phyloP scores from a whole-genome alignment of 2,329 filamentous ascomycete species.

The Dothideomycetes sp. region DNA sequence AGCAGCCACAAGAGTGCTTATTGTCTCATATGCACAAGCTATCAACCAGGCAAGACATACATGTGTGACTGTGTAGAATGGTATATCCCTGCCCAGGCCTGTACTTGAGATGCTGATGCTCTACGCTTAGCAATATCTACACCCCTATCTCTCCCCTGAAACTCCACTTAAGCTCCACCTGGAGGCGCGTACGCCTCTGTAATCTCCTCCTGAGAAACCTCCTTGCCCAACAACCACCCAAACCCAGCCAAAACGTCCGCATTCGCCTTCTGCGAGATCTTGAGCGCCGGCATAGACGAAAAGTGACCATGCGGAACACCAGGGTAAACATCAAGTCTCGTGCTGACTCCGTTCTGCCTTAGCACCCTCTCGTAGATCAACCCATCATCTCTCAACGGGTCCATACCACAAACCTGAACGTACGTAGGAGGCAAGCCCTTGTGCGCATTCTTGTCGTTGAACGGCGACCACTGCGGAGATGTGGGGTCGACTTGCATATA shows the following conservation, averaged over 20 bases:
- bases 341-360: slow-evolving; percentile 32
- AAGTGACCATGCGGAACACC: slow-evolving; percentile 34
- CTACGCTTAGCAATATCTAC: too few species aligned
- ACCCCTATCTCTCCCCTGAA: too few species aligned
- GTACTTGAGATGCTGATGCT: too few species aligned
- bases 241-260: slow-evolving; percentile 20
- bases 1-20: too few species aligned
- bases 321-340: slow-evolving; percentile 32
- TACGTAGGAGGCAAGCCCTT: slow-evolving; percentile 34
- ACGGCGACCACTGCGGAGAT: slow-evolving; percentile 18
- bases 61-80: too few species aligned
- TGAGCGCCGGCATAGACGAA: slow-evolving; percentile 20
- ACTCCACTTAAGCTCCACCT: too few species aligned
- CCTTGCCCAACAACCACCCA: slow-evolving; percentile 23
- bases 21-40: too few species aligned
- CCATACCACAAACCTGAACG: slow-evolving; percentile 40
- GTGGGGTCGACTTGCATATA: slow-evolving; percentile 8
- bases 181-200: too few species aligned
- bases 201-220: too few species aligned
- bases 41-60: too few species aligned
- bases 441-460: slow-evolving; percentile 22
- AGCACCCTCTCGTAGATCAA: slow-evolving; percentile 41
- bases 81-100: too few species aligned
- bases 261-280: slow-evolving; percentile 15
- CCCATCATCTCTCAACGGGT: slow-evolving; percentile 41